Evolutionary conservation across 495 filamentous ascomycete genomes (phyloP).

Genomic region (Pyrenula aspistea): DNA sequence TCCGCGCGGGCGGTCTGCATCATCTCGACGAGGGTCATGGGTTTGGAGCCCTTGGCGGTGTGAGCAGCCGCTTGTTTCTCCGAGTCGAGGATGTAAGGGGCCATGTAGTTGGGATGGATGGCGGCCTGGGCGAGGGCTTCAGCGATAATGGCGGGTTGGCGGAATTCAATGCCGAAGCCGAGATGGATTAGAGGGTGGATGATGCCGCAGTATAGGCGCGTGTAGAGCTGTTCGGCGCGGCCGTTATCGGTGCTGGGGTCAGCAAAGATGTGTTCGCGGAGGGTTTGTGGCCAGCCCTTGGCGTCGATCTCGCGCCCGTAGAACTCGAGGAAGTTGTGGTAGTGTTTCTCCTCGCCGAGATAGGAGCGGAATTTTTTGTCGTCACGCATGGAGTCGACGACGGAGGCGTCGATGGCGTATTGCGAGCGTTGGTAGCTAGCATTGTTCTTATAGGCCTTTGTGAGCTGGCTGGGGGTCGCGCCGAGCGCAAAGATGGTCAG

Average conservation of each 20-base stretch:
- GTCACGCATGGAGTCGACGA: slow-evolving; percentile 40
- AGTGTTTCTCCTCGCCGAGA: slow-evolving; percentile 40
- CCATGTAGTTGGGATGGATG: slow-evolving; percentile 43
- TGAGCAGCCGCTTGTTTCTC: slow-evolving; percentile 39
- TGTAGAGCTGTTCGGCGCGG: slow-evolving; percentile 39
- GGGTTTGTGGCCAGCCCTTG: slow-evolving; percentile 42
- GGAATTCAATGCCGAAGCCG: slow-evolving; percentile 71
- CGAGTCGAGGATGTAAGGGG: slow-evolving; percentile 30
- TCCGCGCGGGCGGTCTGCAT: slow-evolving; percentile 45
- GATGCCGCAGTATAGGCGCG: slow-evolving; percentile 38
- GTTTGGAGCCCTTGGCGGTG: slow-evolving; percentile 12
- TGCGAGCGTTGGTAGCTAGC: slow-evolving; percentile 45
- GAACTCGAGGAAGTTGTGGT: slow-evolving; percentile 57
- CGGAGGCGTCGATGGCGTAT: slow-evolving; percentile 21
- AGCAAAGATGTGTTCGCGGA: slow-evolving; percentile 56
- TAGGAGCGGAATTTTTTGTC: slow-evolving; percentile 36
- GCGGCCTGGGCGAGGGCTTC: slow-evolving; percentile 69
- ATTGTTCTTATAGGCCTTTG: slow-evolving; percentile 46
- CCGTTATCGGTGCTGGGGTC: slow-evolving; percentile 50
- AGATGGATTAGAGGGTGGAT: slow-evolving; percentile 78
- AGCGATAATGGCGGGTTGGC: slow-evolving; percentile 68
- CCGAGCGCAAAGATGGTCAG: slow-evolving; percentile 69
- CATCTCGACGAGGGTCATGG: slow-evolving; percentile 43
- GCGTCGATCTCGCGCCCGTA: slow-evolving; percentile 59
- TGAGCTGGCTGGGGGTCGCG: slow-evolving; percentile 42